Evolutionary conservation across 805 yeast species (phyloP), one percentile per base, ranked within the genome.

Genomic region (Ogataea nakhonphanomensis): DNA sequence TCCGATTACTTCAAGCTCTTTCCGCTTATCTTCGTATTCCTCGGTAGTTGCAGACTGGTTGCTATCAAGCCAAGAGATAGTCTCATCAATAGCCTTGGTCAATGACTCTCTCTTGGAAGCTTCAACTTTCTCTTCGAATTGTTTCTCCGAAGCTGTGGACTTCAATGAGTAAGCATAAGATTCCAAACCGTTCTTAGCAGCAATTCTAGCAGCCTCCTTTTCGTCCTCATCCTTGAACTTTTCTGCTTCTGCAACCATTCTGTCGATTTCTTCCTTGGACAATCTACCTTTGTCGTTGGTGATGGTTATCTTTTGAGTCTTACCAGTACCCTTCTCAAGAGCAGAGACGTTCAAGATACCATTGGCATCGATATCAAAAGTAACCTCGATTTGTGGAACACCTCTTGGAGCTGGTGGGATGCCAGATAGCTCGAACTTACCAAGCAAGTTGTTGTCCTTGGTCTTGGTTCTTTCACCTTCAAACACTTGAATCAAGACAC

Each of bases 1-100:
- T 56, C 95, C 95, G 68, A 83, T 78, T 55, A 79, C 84, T 76
- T 91, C 98, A 61, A 90, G 81, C 72, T 90, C 98, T 82, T 90
- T 91, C 76, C 88, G 95, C 76, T 79, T 84, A 71, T 88, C 96
- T 61, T 80, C 76, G 68, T 71, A 90, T 76, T 90, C 98, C 62
- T 91, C 97, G 40, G 87, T 78, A 41, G 95, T 69, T 53, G 95
- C 98, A 50, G 96, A 77, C 73, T 84, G 93, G 75, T 89, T 87
- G 58, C 79, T 77, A 70, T 91, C 98, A 70, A 91, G 81, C 97
- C 97, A 91, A 49, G 76, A 70, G 59, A 87, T 81, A 32, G 59
- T 57, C 70, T 84, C 95, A 49, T 85, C 87, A 59, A 84, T 79
- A 55, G 93, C 87, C 69, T 78, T 77, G 62, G 78, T 71, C 54